Percentiles rank a stretch among this genome's conserved stretches.
Conservation (phyloP, 768 basidiomycete species). For the Rhodotorula graminis region DNA sequence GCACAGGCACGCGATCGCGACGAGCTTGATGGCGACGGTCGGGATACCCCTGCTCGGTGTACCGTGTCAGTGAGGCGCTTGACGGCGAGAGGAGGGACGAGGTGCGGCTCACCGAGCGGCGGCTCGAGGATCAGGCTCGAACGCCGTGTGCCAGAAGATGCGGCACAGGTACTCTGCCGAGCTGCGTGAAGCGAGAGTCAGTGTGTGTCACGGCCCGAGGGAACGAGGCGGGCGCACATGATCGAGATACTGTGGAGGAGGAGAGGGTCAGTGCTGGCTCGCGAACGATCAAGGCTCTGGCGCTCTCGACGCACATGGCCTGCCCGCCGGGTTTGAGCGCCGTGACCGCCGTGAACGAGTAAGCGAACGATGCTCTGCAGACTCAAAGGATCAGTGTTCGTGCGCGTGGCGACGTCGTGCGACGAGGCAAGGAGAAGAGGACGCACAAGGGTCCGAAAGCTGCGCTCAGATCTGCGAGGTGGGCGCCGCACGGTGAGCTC, state of each 20-base stretch:
- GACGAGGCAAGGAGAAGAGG: slow-evolving; percentile 61
- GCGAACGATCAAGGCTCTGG: slow-evolving; percentile 11
- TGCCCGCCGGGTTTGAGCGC: slow-evolving; percentile 55
- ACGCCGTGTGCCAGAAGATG: slow-evolving; percentile 72
- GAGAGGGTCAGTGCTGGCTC: neutral
- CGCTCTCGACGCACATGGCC: slow-evolving; percentile 16
- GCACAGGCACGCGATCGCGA: slow-evolving; percentile 67
- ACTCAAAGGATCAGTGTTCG: too few species aligned
- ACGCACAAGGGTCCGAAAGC: slow-evolving; percentile 50
- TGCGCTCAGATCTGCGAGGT: slow-evolving; percentile 16
- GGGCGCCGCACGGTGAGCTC: too few species aligned
- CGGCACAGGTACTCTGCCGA: slow-evolving; percentile 67
- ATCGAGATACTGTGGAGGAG: slow-evolving; percentile 11
- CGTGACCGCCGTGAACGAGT: slow-evolving; percentile 90
- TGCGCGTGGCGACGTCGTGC: too few species aligned
- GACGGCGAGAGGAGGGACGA: neutral
- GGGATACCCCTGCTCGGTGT: slow-evolving; percentile 55
- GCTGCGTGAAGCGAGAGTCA: slow-evolving; percentile 7
- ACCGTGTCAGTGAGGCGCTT: too few species aligned
- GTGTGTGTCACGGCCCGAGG: neutral
- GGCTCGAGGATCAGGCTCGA: slow-evolving; percentile 65
- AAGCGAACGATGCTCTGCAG: slow-evolving; percentile 57
- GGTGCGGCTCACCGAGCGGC: slow-evolving; percentile 36
- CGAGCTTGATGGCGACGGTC: slow-evolving; percentile 84
- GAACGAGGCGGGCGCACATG: neutral